Percentiles rank a stretch among this genome's conserved stretches.
phyloP scores from a whole-genome alignment of 345 rosid species.

The Crucihimalaya himalaica region DNA sequence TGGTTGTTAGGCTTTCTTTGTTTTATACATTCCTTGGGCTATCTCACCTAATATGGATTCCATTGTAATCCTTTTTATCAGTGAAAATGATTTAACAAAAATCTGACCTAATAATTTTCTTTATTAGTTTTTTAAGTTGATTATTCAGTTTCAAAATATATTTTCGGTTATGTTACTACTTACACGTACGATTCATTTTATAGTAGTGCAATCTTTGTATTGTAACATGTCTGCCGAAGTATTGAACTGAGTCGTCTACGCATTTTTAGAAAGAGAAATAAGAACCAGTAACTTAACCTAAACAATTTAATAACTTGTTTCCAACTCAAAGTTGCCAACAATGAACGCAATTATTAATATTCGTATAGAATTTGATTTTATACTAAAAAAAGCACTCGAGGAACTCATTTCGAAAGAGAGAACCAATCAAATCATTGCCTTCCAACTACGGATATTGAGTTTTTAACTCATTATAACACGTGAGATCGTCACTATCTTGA shows the following conservation, averaged over 20 bases:
- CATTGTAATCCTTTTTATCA: too few species aligned
- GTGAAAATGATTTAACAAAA: too few species aligned
- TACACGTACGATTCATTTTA: not conserved
- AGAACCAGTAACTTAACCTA: not conserved
- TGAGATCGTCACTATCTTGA: conserved; percentile 15
- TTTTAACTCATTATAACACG: conserved; percentile 15
- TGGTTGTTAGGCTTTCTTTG: not conserved
- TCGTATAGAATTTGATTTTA: not conserved
- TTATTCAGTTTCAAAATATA: not conserved
- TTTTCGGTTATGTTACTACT: not conserved
- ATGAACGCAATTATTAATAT: not conserved
- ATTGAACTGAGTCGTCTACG: not conserved
- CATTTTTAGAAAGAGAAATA: not conserved
- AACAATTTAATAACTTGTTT: not conserved
- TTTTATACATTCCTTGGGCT: conserved; percentile 1
- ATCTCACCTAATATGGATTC: not conserved
- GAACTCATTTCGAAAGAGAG: not conserved
- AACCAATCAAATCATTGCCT: conserved; percentile 19
- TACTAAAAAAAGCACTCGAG: not conserved
- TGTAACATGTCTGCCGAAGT: not conserved
- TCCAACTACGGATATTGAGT: conserved; percentile 15
- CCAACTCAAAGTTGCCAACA: not conserved
- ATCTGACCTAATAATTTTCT: not conserved
- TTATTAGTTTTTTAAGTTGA: not conserved
- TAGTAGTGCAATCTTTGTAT: not conserved